Evolutionary conservation across 2,329 filamentous ascomycete species (phyloP), one percentile per base, ranked within the genome.

Genomic region (Macrophomina phaseolina): DNA sequence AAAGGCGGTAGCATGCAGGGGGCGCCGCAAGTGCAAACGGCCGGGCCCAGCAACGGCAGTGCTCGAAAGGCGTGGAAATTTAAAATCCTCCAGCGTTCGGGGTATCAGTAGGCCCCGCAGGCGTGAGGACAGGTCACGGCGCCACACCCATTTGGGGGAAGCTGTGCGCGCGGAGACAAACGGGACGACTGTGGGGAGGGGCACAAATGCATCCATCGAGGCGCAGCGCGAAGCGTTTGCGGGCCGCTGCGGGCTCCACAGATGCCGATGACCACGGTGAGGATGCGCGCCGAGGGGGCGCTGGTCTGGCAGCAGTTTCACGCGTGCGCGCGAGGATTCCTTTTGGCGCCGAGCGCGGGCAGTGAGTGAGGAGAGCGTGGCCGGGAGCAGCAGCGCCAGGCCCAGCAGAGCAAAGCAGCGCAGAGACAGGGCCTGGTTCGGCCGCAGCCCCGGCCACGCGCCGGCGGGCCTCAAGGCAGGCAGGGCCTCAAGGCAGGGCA

Each of bases 211-310:
- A 23, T 3, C 49, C 14, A 30, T 52, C 16, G 16, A 46, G 56
- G 40, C 34, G 34, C 46, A 56, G 51, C 32, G 40, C 52, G 52
- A 48, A 65, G 63, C 63, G 63, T 65, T 65, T 56, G 63, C 63
- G 63, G 63, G 30, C 63, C 63, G 63, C 63, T 49, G 63, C 63
- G 63, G 30, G 38, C 63, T 53, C 51, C 38, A 48, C 52, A 23
- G 38, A 55, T 42, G n/a, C 11, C 28, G 12, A 52, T 12, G 34
- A 52, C 23, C 34, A 30, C 40, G 16, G 9, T 45, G 32, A 32
- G 38, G 48, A 38, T 63, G 52, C 32, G 48, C 48, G 28, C 48
- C 18, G 48, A 51, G 48, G n/a, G 51, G 51, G 52, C 34, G n/a
- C 28, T 52, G 49, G 49, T 52, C 49, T 52, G 49, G 49, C 49